Base-by-base conservation (phyloP, 208 protist species). In the Borovskyia barvae region DNA sequence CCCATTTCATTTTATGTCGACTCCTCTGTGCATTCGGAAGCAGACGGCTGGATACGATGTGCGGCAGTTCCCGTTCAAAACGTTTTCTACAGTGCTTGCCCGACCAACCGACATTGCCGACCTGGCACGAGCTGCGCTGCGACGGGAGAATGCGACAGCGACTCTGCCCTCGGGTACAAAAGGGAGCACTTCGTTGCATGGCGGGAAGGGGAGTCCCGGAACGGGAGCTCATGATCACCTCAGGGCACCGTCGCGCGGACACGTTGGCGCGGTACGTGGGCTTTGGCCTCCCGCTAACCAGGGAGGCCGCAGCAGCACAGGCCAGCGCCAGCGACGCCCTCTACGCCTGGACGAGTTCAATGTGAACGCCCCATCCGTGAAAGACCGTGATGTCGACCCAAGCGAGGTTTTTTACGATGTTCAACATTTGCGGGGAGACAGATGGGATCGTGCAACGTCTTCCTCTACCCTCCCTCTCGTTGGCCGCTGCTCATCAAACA, bases 401-500 rank as follows among this genome's bases (percentile, higher is more conserved):
- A 42, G 22, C 37, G 33, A 45, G 7, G 5, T 58, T 12, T 17
- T 47, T n/a, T 25, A 43, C 19, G 39, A 47, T 24, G 36, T 58
- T 1, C 25, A 50, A n/a, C 45, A n/a, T 25, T 25, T 20, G 2
- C 7, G 1, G 17, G 36, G 32, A 26, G 7, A 14, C 19, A 47
- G 2, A 7, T 15, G 17, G 40, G 9, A 6, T n/a, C n/a, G n/a
- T n/a, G n/a, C n/a, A n/a, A n/a, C 19, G 19, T 33, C n/a, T 24
- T 19, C 1, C 20, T 43, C 24, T 22, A 12, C 11, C 39, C 51
- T 5, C 3, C 4, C 17, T 37, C 11, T 39, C 32, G 22, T 12
- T 45, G 33, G 50, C 36, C 50, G 12, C 60, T 53, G 9, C 30
- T 39, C 43, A 12, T 68, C 14, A 53, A 48, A 26, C n/a, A 1